Base-by-base conservation (phyloP, 441 rosid species). In the Adansonia gregorii region DNA sequence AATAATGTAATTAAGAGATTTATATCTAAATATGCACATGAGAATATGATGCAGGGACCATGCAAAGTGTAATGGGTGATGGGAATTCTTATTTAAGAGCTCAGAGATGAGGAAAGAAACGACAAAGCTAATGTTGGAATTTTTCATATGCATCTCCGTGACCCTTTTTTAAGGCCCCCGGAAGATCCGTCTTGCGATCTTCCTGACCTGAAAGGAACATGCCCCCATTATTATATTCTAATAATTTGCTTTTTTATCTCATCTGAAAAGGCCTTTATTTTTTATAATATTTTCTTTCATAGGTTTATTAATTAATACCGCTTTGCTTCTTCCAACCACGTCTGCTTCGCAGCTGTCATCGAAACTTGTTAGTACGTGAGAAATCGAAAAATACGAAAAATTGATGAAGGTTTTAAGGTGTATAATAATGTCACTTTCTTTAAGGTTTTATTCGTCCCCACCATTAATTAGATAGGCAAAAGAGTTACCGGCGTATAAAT, bases 301-400 rank as follows among this genome's bases (percentile, higher is more conserved):
- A 19, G 35, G 2, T 31, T 31, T 31, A 43, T 61, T 66, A 69
- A 48, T 65, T 67, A 54, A 72, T 76, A 20, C 74, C 74, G 55
- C 22, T 80, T 82, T 78, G 82, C 77, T 60, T 82, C 79, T 79
- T 75, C 86, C 84, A 79, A 83, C 48, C 81, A 78, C 82, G 88
- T 87, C 86, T 83, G 87, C 87, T 76, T 81, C 81, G 88, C 82
- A 88, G 87, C 91, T 85, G 84, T 83, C 90, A 82, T 80, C 79
- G 86, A 78, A 80, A 31, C n/a, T n/a, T n/a, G n/a, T n/a, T n/a
- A n/a, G n/a, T n/a, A n/a, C n/a, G n/a, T n/a, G n/a, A n/a, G n/a
- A n/a, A n/a, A n/a, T n/a, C n/a, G n/a, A n/a, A n/a, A n/a, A n/a
- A n/a, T n/a, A n/a, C n/a, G n/a, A n/a, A n/a, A n/a, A n/a, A n/a